Base-by-base conservation (phyloP, 108 stramenopile species). In the Craspedostauros australis region DNA sequence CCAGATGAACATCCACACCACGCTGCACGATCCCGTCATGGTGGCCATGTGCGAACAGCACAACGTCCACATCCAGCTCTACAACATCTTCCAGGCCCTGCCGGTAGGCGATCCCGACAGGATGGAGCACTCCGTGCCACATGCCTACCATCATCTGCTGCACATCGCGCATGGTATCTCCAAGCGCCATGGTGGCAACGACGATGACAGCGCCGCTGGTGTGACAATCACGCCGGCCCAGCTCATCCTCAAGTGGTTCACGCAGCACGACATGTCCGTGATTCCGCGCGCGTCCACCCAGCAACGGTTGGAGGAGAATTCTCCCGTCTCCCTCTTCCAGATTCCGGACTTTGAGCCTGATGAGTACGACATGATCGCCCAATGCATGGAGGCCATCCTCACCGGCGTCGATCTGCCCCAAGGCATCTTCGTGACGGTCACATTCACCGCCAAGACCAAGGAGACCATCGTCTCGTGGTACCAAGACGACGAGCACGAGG, bases 1-100 rank as follows among this genome's bases (percentile, higher is more conserved):
- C 28, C 84, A 93, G 61, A 70, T 68, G 16, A 85, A 89, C 59
- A 45, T 79, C 4, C 89, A 87, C 87, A 30, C 42, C 7, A 62
- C 82, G 21, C 63, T 87, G 21, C 82, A 86, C 39, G 81, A 89
- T 56, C 73, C 85, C n/a, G 4, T 56, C 21, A 45, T 93, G 47
- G 59, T 87, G 27, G 45, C 73, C n/a, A 66, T 62, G 29, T 53
- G 80, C 20, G 36, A 70, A 38, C 67, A 75, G 14, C 46, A 80
- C 40, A 32, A 65, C 7, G 79, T 88, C 19, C 67, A 79, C 34
- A 61, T 88, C 9, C 70, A 78, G 33, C 80, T 74, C 6, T 87
- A 82, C 68, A 72, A 84, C 15, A 73, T 81, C 15, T 20, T 69
- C 4, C 26, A 31, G 6, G 71, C 80, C 21, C 61, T 78, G 14